These are phyloP conservation scores for Exobasidium cylindrosporum DNA, from an alignment of 1,284 basidiomycete genomes.

Conservation along the genomic window DNA sequence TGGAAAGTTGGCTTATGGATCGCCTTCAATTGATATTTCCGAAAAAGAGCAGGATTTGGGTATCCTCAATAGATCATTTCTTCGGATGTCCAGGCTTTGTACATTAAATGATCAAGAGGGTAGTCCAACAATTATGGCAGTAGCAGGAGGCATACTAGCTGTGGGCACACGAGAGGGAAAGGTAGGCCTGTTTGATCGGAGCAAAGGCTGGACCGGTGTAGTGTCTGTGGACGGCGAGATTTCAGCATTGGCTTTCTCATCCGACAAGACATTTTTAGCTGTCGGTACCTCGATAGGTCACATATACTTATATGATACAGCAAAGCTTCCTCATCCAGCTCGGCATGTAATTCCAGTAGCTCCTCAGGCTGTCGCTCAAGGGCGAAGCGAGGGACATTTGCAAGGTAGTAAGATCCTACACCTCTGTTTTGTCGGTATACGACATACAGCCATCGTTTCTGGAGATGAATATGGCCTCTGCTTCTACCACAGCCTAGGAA, in stretches of 20 bases:
- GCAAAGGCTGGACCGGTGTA: neutral
- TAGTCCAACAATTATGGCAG: conserved; percentile 65
- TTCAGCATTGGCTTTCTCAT: conserved; percentile 82
- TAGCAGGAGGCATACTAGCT: conserved; percentile 83
- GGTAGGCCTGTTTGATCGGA: conserved; percentile 66
- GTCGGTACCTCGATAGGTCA: conserved; percentile 82
- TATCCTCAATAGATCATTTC: neutral
- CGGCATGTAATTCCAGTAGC: conserved; percentile 73
- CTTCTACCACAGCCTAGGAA: conserved; percentile 93
- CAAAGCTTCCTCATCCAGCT: conserved; percentile 62
- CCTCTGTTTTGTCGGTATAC: conserved; percentile 83
- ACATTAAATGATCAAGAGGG: conserved; percentile 14
- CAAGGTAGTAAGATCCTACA: conserved; percentile 78
- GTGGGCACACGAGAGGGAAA: conserved; percentile 78
- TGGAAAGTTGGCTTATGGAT: neutral
- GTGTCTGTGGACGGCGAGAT: conserved; percentile 66
- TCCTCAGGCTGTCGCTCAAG: conserved; percentile 67
- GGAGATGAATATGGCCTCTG: conserved; percentile 87
- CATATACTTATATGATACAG: conserved; percentile 81
- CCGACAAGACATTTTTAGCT: conserved; percentile 88
- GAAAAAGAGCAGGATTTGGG: neutral
- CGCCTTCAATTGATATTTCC: neutral
- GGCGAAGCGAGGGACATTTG: conserved; percentile 89
- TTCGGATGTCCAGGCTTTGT: conserved; percentile 2
- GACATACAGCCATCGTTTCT: conserved; percentile 89